Evolutionary conservation across 2,329 filamentous ascomycete species (phyloP).

Genomic region (Aspergillus novofumigatus): DNA sequence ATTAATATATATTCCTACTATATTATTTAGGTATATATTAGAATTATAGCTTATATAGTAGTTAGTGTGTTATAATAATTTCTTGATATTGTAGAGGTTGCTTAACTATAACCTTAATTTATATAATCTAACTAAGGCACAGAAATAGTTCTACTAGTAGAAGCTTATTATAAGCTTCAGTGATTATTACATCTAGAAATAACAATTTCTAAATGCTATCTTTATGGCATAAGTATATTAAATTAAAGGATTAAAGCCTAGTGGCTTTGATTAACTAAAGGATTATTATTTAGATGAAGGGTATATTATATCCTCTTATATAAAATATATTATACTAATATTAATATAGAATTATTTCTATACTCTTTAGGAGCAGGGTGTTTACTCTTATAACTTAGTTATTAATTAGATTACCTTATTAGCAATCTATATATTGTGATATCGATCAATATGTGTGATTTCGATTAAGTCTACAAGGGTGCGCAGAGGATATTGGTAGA

Average conservation of each 20-base stretch:
- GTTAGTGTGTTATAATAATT: slow-evolving; percentile 18
- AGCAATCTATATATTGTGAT: slow-evolving; percentile 12
- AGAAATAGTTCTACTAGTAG: slow-evolving; percentile 5
- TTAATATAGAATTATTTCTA: slow-evolving; percentile 9
- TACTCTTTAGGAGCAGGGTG: slow-evolving; percentile 2
- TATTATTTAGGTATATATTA: slow-evolving; percentile 19
- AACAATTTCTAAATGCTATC: slow-evolving; percentile 4
- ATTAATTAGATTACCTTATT: slow-evolving; percentile 8
- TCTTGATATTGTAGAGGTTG: slow-evolving; percentile 5
- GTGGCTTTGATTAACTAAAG: slow-evolving; percentile 8
- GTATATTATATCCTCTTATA: not conserved
- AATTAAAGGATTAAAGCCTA: slow-evolving; percentile 14
- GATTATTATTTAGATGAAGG: slow-evolving; percentile 1
- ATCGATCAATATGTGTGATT: too few relatives aligned
- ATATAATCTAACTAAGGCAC: slow-evolving; percentile 9
- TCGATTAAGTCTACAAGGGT: too few relatives aligned
- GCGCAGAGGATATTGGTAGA: too few relatives aligned
- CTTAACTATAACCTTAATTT: slow-evolving; percentile 6
- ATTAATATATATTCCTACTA: slow-evolving; percentile 20
- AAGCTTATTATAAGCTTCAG: slow-evolving; percentile 6
- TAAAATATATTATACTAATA: not conserved
- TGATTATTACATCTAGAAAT: slow-evolving; percentile 2
- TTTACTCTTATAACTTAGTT: slow-evolving; percentile 3
- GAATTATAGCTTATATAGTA: slow-evolving; percentile 8
- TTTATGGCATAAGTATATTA: slow-evolving; percentile 4